Percentiles rank a stretch among this genome's conserved stretches.
Conservation (phyloP, 495 filamentous ascomycete species). For the Penicillium odoratum region DNA sequence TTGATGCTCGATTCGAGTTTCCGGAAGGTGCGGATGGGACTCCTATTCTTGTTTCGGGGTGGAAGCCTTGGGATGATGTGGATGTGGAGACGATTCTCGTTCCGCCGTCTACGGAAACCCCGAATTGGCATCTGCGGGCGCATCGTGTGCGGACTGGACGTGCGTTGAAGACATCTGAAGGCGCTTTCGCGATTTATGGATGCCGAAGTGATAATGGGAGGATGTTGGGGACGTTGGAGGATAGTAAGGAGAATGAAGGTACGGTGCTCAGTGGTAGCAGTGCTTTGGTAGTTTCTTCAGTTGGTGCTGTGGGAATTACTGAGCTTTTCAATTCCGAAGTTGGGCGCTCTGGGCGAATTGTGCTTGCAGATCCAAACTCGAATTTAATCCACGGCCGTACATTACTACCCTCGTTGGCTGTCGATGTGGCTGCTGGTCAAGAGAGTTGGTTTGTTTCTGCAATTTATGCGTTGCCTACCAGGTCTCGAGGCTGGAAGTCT, state of each 20-base stretch:
- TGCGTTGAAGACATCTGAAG: constrained; percentile 66
- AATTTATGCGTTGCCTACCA: constrained; percentile 48
- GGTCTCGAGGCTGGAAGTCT: constrained; percentile 3
- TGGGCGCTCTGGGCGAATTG: constrained; percentile 55
- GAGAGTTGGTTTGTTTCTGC: constrained; percentile 50
- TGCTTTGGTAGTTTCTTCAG: constrained; percentile 63
- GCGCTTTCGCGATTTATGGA: constrained; percentile 68
- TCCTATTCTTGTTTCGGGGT: constrained; percentile 63
- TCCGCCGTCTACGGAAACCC: constrained; percentile 51
- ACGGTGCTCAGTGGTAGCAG: constrained; percentile 48
- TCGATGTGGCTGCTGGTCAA: constrained; percentile 34
- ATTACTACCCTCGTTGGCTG: constrained; percentile 62
- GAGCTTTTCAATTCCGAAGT: constrained; percentile 48
- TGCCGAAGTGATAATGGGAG: constrained; percentile 58
- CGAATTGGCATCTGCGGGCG: constrained; percentile 68
- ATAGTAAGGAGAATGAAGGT: constrained; percentile 39
- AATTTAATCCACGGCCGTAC: constrained; percentile 71
- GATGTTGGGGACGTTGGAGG: constrained; percentile 53
- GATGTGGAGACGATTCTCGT: constrained; percentile 62
- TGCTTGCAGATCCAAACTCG: constrained; percentile 76
- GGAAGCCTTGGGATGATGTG: constrained; percentile 69
- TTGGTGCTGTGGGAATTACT: constrained; percentile 68
- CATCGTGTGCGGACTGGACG: constrained; percentile 60
- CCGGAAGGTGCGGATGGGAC: constrained; percentile 36
- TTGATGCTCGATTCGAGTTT: constrained; percentile 56